These are phyloP conservation scores for Aspergillus costaricaensis DNA, from an alignment of 2,329 filamentous ascomycete species.

Conservation along the genomic window DNA sequence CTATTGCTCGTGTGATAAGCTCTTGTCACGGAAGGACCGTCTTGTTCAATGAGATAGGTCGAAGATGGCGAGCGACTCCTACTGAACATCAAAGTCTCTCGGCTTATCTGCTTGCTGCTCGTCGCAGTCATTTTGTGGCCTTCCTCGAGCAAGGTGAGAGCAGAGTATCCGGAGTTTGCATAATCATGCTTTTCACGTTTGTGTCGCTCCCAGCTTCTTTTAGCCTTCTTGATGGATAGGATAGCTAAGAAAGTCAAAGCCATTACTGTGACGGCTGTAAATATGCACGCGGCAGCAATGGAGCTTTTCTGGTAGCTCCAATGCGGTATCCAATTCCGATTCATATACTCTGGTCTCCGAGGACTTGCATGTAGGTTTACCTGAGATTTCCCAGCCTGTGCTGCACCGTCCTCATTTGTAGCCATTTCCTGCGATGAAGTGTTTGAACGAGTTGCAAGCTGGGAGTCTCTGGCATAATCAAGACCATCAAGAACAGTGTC, in stretches of 20 bases:
- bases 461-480: background rate
- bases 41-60: constrained; percentile 25
- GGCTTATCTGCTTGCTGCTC: constrained; percentile 19
- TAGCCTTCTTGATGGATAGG: constrained; percentile 24
- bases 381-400: background rate
- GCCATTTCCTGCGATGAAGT: background rate
- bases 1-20: constrained; percentile 16
- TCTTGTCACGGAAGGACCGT: constrained; percentile 15
- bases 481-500: background rate
- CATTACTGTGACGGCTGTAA: constrained; percentile 22
- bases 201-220: constrained; percentile 20
- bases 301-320: constrained; percentile 27
- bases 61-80: constrained; percentile 29
- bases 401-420: background rate
- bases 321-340: constrained; percentile 14
- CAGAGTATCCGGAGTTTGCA: constrained; percentile 20
- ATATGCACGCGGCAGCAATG: constrained; percentile 31
- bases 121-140: constrained; percentile 11
- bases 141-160: background rate
- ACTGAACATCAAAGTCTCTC: constrained; percentile 34
- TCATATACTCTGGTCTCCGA: background rate
- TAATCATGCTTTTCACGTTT: constrained; percentile 13
- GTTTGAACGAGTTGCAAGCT: background rate
- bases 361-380: background rate
- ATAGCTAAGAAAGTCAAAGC: constrained; percentile 26